phyloP scores from a whole-genome alignment of 441 rosid species.

The Euphorbia celastroides region DNA sequence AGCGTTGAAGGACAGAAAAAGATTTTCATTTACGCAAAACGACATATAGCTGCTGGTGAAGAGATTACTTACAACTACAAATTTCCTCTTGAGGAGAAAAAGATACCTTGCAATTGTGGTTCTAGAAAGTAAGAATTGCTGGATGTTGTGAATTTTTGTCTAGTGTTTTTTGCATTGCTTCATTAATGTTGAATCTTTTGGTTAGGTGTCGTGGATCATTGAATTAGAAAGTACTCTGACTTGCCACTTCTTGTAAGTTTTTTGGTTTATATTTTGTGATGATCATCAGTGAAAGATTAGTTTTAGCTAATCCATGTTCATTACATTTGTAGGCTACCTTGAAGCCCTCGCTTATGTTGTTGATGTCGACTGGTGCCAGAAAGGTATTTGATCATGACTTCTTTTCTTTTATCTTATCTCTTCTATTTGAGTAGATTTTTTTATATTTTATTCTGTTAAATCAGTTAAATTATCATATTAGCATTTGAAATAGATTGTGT shows the following conservation, averaged over 20 bases:
- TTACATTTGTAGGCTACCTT: conserved; percentile 17
- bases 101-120: conserved; percentile 98
- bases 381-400: background rate
- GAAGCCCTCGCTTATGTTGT: background rate
- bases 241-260: conserved; percentile 26
- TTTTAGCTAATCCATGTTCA: background rate
- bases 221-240: conserved; percentile 44
- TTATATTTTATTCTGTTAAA: too few relatives aligned
- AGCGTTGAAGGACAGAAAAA: conserved; percentile 93
- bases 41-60: conserved; percentile 84
- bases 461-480: too few relatives aligned
- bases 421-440: background rate
- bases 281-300: conserved; percentile 2
- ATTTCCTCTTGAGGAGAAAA: conserved; percentile 92
- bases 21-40: conserved; percentile 92
- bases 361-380: background rate
- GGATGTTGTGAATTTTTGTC: conserved; percentile 11
- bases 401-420: background rate
- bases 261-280: conserved; percentile 12
- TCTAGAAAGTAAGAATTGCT: conserved; percentile 64
- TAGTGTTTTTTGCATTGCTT: conserved; percentile 5
- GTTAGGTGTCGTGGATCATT: conserved; percentile 91
- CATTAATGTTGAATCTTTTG: conserved; percentile 3
- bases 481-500: background rate
- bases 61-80: conserved; percentile 96